Evolutionary conservation across 1,284 basidiomycete species (phyloP), one percentile per base, ranked within the genome.

Genomic region (Ceratobasidium sp.): DNA sequence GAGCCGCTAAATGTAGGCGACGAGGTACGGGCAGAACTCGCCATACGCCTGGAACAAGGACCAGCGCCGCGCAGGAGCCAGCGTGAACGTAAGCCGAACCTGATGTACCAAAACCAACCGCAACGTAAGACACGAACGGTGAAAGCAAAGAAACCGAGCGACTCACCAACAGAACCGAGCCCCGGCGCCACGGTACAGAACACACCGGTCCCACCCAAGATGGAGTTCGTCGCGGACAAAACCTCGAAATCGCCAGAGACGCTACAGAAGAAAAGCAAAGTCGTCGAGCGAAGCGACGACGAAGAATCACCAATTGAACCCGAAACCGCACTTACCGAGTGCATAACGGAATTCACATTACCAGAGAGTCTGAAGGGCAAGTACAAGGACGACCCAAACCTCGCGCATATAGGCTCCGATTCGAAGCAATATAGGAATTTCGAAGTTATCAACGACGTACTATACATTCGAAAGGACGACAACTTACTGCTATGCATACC

Each of bases 11-110:
- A 64, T 23, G 61, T 64, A 1, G 88, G 84, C 80, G 85, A 79
- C 80, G 84, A 82, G 80, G 84, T 83, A 79, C 83, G 81, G 80
- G 83, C 78, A 86, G 86, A 42, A 13, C 15, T 45, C n/a, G 23
- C 8, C 7, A 7, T 13, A 45, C 4, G 20, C 4, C 6, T 8
- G 6, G 15, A 37, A 23, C 15, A 17, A 20, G 28, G n/a, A n/a
- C n/a, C 58, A 37, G 35, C 28, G n/a, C 61, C 61, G 6, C 3
- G 61, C 3, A 6, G 61, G 13, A 11, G 61, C 17, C 1, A 7
- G n/a, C 61, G 39, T 3, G 61, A 42, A 3, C 37, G 37, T 1
- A 64, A 45, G n/a, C 61, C 3, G 23, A 28, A 33, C 11, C 3
- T 2, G 35, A n/a, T 13, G 26, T 63, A 42, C 37, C 60, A 42